Evolutionary conservation across 768 basidiomycete species (phyloP), one percentile per base, ranked within the genome.

Genomic region (Xanthoconium stramineum): DNA sequence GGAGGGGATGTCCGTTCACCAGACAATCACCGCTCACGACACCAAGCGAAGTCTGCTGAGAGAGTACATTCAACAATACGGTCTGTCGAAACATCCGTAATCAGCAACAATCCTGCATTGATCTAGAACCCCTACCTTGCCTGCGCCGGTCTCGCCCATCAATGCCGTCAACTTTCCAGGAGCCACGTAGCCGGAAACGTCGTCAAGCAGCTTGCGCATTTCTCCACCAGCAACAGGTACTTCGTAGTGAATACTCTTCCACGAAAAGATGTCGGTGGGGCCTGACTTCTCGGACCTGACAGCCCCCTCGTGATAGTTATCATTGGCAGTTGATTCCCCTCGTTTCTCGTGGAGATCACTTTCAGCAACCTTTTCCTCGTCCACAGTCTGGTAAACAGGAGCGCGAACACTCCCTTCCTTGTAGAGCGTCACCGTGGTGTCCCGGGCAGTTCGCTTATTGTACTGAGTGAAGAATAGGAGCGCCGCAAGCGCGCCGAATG

Each of bases 241-340:
- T 45, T 78, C 78, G 68, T 94, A 94, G 54, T 76, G 74, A 47
- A 92, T 61, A 56, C 84, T 74, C 49, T 83, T 78, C 90, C 91
- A 95, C 1, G 91, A 89, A 72, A 95, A 94, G 3, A 85, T 74
- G 57, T 86, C 78, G n/a, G 66, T 72, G 73, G 3, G 30, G n/a
- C 2, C 46, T 17, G 38, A 19, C 9, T 20, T 40, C 58, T 76
- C 78, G 0, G 24, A 19, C 13, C 28, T 3, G 14, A 43, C 5
- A 29, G 6, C 8, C 5, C 8, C 10, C 12, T 5, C 24, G 24
- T 24, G 1, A 1, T 5, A 17, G 17, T 3, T 3, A 20, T 32
- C 14, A 17, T 60, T 15, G 6, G 28, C 2, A 6, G 17, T 12
- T 3, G 1, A 3, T 6, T 8, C 11, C 5, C 19, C 17, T 30